Conservation (phyloP, 352 stramenopile genomes). For the Plasmopara halstedii region DNA sequence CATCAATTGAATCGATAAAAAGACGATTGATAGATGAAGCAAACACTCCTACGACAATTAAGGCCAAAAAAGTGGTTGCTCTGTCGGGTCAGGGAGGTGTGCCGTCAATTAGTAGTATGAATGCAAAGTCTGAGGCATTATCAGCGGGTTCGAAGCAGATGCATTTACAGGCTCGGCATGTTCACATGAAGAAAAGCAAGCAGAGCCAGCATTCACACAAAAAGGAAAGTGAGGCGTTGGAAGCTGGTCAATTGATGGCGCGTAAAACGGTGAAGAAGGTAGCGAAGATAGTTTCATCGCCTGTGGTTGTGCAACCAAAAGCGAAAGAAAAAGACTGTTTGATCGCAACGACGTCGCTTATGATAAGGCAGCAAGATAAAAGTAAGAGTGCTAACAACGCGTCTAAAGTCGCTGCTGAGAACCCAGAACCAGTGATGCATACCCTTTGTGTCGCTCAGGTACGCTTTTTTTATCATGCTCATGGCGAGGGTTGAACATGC, state of each 20-base stretch:
- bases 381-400: not conserved
- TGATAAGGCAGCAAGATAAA: not conserved
- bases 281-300: not conserved
- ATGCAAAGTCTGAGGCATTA: not conserved
- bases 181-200: not conserved
- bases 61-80: constrained; percentile 16
- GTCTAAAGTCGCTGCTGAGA: not conserved
- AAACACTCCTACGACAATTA: not conserved
- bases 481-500: too few relatives aligned
- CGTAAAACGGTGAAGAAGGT: constrained; percentile 5
- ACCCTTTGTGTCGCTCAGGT: constrained; percentile 2
- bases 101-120: not conserved
- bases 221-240: not conserved
- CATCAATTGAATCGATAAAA: not conserved
- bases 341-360: not conserved
- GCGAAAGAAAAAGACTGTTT: not conserved
- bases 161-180: constrained; percentile 4
- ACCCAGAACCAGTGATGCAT: not conserved
- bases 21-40: not conserved
- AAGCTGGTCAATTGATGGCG: not conserved
- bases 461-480: too few relatives aligned
- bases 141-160: constrained; percentile 7
- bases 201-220: not conserved
- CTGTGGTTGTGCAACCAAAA: not conserved
- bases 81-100: constrained; percentile 1